These are phyloP conservation scores for Suhomyces taliae DNA, from an alignment of 1,139 yeast genomes.

Conservation along the genomic window DNA sequence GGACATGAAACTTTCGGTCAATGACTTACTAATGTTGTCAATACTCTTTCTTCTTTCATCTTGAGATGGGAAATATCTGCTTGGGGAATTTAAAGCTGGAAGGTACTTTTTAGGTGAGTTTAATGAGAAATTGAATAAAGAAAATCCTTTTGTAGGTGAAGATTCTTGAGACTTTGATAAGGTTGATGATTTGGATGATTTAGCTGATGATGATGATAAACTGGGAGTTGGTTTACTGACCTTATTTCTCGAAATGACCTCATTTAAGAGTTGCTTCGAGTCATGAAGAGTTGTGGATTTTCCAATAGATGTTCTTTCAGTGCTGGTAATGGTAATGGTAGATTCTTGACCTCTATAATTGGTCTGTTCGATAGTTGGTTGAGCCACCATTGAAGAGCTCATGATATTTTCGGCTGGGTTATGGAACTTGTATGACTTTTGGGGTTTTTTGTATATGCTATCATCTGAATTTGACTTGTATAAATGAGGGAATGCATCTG, in stretches of 20 bases:
- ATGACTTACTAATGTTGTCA: slow-evolving; percentile 17
- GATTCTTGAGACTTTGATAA: not conserved
- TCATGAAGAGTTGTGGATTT: slow-evolving; percentile 5
- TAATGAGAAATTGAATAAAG: slow-evolving; percentile 14
- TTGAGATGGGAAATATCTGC: not conserved
- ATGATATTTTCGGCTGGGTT: slow-evolving; percentile 38
- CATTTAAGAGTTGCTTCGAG: slow-evolving; percentile 19
- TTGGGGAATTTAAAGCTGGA: slow-evolving; percentile 8
- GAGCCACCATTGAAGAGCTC: slow-evolving; percentile 19
- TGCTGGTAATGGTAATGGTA: slow-evolving; percentile 11
- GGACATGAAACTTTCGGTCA: slow-evolving; percentile 19
- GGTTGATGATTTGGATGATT: slow-evolving; percentile 10
- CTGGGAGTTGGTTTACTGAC: slow-evolving; percentile 1
- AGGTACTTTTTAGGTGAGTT: slow-evolving; percentile 9
- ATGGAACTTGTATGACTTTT: slow-evolving; percentile 29
- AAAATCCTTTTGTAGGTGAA: slow-evolving; percentile 2
- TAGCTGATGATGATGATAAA: slow-evolving; percentile 6
- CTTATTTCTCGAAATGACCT: slow-evolving; percentile 19
- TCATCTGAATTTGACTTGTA: slow-evolving; percentile 28
- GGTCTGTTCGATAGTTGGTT: slow-evolving; percentile 34
- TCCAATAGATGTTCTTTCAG: slow-evolving; percentile 20
- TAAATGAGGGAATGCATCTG: slow-evolving; percentile 34
- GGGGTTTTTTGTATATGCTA: slow-evolving; percentile 18
- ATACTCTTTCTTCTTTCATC: slow-evolving; percentile 8
- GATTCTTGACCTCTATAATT: slow-evolving; percentile 15